phyloP scores from a whole-genome alignment of 1,139 yeast species.

The Suzukiozyma palmioleophila region DNA sequence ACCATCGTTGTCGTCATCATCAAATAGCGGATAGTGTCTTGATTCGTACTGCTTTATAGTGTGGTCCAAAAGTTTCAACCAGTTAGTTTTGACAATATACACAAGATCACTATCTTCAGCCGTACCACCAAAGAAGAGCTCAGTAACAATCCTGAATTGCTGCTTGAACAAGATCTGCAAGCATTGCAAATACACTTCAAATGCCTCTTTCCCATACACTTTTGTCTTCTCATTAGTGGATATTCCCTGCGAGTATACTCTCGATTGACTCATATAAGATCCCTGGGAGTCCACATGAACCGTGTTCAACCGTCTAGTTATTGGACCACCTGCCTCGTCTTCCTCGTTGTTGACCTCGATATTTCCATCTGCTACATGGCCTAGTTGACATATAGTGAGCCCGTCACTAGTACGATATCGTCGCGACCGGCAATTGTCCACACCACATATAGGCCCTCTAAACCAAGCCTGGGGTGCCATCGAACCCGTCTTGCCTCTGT shows the following conservation, averaged over 20 bases:
- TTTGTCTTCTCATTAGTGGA: slow-evolving; percentile 1
- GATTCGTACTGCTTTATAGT: slow-evolving; percentile 7
- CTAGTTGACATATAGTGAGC: slow-evolving; percentile 76
- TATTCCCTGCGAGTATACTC: slow-evolving; percentile 7
- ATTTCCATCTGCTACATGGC: slow-evolving; percentile 83
- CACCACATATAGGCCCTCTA: slow-evolving; percentile 82
- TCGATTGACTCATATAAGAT: slow-evolving; percentile 10
- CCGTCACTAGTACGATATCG: slow-evolving; percentile 74
- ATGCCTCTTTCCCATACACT: slow-evolving; percentile 54
- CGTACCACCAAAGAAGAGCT: slow-evolving; percentile 9
- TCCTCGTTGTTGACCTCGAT: slow-evolving; percentile 76
- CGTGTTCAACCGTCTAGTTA: slow-evolving; percentile 54
- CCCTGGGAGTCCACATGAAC: slow-evolving; percentile 18
- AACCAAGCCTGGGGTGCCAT: slow-evolving; percentile 40
- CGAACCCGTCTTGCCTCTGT: too few species aligned
- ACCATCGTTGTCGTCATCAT: neutral
- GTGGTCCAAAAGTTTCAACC: slow-evolving; percentile 38
- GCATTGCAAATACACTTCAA: slow-evolving; percentile 41
- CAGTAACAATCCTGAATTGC: slow-evolving; percentile 33
- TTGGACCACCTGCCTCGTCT: slow-evolving; percentile 42
- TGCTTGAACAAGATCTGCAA: slow-evolving; percentile 51
- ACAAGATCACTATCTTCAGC: slow-evolving; percentile 23
- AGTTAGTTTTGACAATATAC: slow-evolving; percentile 43
- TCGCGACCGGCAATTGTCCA: slow-evolving; percentile 79
- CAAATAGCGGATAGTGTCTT: neutral